phyloP scores from a whole-genome alignment of 108 stramenopile genomes.

The Nitzschia putrida region DNA sequence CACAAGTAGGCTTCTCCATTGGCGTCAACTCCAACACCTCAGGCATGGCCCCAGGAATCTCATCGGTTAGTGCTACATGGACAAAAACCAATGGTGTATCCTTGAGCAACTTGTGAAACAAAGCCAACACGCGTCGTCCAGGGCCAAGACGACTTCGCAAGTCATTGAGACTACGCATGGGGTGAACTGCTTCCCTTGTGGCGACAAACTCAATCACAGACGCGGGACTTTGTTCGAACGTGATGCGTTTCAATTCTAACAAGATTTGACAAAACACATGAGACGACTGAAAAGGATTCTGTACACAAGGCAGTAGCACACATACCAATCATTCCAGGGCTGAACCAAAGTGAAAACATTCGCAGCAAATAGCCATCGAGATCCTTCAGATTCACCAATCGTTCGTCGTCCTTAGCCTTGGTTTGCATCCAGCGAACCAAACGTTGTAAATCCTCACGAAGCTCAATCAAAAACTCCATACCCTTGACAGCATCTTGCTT shows the following conservation, averaged over 20 bases:
- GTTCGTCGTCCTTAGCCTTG: constrained; percentile 1
- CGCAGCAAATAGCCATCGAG: constrained; percentile 39
- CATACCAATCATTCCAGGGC: constrained; percentile 35
- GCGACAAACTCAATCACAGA: constrained; percentile 89
- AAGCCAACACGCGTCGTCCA: constrained; percentile 83
- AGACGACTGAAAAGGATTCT: background rate
- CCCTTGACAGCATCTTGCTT: constrained; percentile 55
- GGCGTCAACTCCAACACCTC: constrained; percentile 40
- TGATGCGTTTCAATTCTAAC: constrained; percentile 68
- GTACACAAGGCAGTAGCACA: too few species aligned
- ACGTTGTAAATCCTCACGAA: constrained; percentile 59
- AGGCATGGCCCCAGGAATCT: constrained; percentile 51
- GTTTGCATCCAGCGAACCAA: constrained; percentile 30
- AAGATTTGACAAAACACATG: background rate
- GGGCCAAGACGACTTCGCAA: constrained; percentile 75
- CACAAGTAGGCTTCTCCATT: constrained; percentile 53
- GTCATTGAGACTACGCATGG: constrained; percentile 82
- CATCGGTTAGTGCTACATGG: constrained; percentile 74
- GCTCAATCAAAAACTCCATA: constrained; percentile 57
- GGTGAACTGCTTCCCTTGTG: constrained; percentile 88
- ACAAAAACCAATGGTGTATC: constrained; percentile 88
- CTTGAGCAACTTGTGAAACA: constrained; percentile 89
- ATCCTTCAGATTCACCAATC: constrained; percentile 30
- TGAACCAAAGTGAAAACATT: constrained; percentile 48
- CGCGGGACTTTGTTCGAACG: constrained; percentile 84